Evolutionary conservation across 495 filamentous ascomycete genomes (phyloP).

Genomic region (Hypoxylon intermedium): DNA sequence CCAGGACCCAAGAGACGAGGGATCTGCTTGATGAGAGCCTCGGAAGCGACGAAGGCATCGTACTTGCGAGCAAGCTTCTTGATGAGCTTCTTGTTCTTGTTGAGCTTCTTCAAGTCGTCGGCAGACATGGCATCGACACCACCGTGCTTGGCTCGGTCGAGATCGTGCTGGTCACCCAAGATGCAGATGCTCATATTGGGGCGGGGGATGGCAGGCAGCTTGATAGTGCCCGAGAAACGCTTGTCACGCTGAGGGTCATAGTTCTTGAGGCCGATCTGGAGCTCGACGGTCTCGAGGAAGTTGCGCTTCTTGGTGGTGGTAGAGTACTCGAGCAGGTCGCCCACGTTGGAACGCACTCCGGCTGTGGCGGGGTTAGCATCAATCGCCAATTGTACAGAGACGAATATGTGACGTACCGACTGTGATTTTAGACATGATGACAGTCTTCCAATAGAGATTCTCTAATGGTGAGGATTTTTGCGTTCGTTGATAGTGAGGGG

Average conservation of each 20-base stretch:
- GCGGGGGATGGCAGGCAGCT: slow-evolving; percentile 86
- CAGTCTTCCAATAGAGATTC: slow-evolving; percentile 71
- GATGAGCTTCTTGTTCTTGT: slow-evolving; percentile 99
- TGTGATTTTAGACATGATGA: slow-evolving; percentile 86
- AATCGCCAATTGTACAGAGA: slow-evolving; percentile 10
- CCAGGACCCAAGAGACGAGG: slow-evolving; percentile 98
- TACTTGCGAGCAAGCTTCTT: slow-evolving; percentile 99
- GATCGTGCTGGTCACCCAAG: slow-evolving; percentile 99
- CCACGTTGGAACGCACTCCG: slow-evolving; percentile 94
- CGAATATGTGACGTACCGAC: slow-evolving; percentile 66
- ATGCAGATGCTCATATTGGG: slow-evolving; percentile 96
- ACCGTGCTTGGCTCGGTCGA: slow-evolving; percentile 98
- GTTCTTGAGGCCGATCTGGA: slow-evolving; percentile 99
- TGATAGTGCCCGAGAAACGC: slow-evolving; percentile 99
- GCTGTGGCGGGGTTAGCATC: slow-evolving; percentile 59
- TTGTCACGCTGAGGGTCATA: slow-evolving; percentile 99
- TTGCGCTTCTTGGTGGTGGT: slow-evolving; percentile 98
- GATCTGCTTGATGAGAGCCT: slow-evolving; percentile 98
- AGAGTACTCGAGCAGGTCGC: slow-evolving; percentile 90
- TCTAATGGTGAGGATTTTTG: slow-evolving; percentile 76
- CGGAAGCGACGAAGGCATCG: slow-evolving; percentile 97
- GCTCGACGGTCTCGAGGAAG: slow-evolving; percentile 94
- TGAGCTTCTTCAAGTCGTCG: slow-evolving; percentile 99
- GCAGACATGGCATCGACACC: slow-evolving; percentile 96
- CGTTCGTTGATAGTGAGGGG: slow-evolving; percentile 44